These are phyloP conservation scores for Acacia concinna DNA, from an alignment of 331 rosid species.

Conservation along the genomic window DNA sequence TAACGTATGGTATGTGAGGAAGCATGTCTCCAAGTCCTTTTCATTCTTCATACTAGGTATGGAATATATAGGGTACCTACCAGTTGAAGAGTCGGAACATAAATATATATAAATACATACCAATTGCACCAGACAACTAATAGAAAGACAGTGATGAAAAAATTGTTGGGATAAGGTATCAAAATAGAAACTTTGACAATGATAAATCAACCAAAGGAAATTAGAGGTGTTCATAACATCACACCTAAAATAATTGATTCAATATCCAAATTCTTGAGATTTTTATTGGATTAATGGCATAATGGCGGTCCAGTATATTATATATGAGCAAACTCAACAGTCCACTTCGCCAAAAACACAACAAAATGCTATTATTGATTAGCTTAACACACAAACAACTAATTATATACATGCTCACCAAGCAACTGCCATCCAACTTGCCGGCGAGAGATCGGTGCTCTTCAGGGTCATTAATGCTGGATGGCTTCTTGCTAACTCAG, in stretches of 20 bases:
- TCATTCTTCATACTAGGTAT: constrained; percentile 57
- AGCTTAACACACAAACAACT: not conserved
- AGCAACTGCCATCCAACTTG: constrained; percentile 92
- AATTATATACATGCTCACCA: constrained; percentile 51
- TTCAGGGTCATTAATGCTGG: constrained; percentile 61
- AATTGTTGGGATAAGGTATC: not conserved
- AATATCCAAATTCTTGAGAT: not conserved
- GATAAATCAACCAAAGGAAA: not conserved
- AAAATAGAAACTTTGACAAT: not conserved
- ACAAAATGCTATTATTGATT: not conserved
- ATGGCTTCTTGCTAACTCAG: constrained; percentile 52
- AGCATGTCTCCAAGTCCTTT: constrained; percentile 69
- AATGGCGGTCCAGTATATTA: no score
- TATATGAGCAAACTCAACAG: no score
- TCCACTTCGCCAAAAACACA: not conserved
- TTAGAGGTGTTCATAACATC: not conserved
- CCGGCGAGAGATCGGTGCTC: constrained; percentile 82
- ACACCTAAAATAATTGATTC: not conserved
- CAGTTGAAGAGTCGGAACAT: not conserved
- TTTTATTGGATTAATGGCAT: no score
- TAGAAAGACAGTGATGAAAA: not conserved
- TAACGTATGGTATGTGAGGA: constrained; percentile 77
- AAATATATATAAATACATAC: not conserved
- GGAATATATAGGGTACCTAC: constrained; percentile 81
- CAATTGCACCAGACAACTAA: not conserved